Evolutionary conservation across 305 asterid genomes (phyloP).

Genomic region (Solanum aculeatissimum): DNA sequence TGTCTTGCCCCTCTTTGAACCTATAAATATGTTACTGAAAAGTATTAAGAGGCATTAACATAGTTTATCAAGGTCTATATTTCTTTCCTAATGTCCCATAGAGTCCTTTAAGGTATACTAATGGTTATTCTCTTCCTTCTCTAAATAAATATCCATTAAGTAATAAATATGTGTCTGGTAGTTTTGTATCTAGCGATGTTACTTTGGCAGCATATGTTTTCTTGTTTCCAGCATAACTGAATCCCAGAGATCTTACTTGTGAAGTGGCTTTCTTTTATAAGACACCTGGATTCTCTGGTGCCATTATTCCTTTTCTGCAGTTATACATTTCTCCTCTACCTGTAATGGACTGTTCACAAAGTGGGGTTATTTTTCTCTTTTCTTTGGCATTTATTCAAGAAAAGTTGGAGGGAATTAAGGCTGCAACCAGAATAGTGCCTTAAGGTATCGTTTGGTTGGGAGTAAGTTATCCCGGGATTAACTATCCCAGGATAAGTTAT

Average conservation of each 20-base stretch:
- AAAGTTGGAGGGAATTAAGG: background rate
- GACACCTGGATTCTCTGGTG: background rate
- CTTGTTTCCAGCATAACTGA: background rate
- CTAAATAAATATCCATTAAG: background rate
- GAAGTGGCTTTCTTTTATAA: background rate
- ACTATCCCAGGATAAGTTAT: no score
- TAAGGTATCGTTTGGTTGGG: background rate
- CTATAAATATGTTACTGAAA: background rate
- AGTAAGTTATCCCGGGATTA: no score
- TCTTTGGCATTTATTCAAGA: background rate
- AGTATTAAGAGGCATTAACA: background rate
- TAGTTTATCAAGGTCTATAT: background rate
- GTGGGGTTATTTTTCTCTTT: background rate
- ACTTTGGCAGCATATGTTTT: background rate
- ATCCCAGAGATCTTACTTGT: background rate
- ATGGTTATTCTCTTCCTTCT: background rate
- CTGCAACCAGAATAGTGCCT: background rate
- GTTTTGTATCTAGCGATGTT: background rate
- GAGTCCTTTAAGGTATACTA: background rate
- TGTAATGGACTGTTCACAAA: background rate
- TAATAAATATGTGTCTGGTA: background rate
- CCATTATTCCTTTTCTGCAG: background rate
- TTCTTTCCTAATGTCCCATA: background rate
- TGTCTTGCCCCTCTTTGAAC: background rate
- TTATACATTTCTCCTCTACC: background rate